Percentiles rank a stretch among this genome's conserved stretches.
phyloP scores from a whole-genome alignment of 2,329 filamentous ascomycete genomes.

The Microdochium trichocladiopsis region DNA sequence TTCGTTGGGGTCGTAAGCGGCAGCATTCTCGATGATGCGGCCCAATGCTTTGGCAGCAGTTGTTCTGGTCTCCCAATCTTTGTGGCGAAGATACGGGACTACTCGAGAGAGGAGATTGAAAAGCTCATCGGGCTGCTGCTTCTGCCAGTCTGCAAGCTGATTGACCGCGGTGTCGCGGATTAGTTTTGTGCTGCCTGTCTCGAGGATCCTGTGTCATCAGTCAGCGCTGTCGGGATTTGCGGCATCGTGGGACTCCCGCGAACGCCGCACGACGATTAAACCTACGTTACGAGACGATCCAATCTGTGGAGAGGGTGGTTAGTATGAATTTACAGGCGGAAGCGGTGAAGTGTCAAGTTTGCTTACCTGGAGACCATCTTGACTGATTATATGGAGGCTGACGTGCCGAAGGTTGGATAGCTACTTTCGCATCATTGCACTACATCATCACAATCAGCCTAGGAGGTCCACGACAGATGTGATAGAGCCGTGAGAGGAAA shows the following conservation, averaged over 20 bases:
- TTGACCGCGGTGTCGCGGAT: conserved; percentile 96
- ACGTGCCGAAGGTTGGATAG: neutral
- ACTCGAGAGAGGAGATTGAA: conserved; percentile 93
- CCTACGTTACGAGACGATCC: conserved; percentile 82
- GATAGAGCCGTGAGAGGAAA: neutral
- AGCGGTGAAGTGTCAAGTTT: neutral
- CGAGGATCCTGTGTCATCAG: conserved; percentile 62
- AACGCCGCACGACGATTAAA: neutral
- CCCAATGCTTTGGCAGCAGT: conserved; percentile 92
- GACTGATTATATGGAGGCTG: neutral
- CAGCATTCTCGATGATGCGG: conserved; percentile 85
- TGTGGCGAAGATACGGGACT: conserved; percentile 90
- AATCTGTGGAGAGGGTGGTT: conserved; percentile 45
- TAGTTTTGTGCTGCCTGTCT: conserved; percentile 92
- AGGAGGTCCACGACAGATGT: neutral
- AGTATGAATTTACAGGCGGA: neutral
- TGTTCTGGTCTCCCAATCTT: conserved; percentile 93
- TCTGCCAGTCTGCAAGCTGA: conserved; percentile 95
- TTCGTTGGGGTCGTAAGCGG: conserved; percentile 80
- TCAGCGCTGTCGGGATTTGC: neutral
- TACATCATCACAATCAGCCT: neutral
- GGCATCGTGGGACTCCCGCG: neutral
- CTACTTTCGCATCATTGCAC: neutral
- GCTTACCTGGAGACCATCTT: conserved; percentile 1
- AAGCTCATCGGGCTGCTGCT: conserved; percentile 93